These are phyloP conservation scores for Helotiales sp. DNA, from an alignment of 2,329 filamentous ascomycete species.

Conservation along the genomic window DNA sequence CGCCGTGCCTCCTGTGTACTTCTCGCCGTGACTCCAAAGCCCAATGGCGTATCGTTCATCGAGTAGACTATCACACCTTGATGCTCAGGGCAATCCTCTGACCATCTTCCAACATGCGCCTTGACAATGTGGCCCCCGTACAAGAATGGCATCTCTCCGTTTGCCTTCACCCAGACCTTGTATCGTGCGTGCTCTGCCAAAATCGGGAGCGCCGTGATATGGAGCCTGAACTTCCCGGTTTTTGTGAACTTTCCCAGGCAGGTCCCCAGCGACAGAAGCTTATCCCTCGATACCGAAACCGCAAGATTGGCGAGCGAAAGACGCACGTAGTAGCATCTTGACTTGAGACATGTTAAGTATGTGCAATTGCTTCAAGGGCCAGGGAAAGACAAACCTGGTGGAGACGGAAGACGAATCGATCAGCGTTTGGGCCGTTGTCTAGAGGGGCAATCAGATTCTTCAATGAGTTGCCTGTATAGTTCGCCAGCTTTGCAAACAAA, in stretches of 20 bases:
- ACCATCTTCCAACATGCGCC: conserved; percentile 78
- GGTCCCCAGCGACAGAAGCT: conserved; percentile 84
- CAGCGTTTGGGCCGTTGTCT: conserved; percentile 68
- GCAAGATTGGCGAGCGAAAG: conserved; percentile 90
- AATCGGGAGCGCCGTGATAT: conserved; percentile 85
- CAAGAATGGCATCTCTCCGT: conserved; percentile 96
- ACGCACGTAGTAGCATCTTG: conserved; percentile 85
- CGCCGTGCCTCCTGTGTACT: conserved; percentile 82
- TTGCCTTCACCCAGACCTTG: conserved; percentile 96
- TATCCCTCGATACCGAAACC: conserved; percentile 80
- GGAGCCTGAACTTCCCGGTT: conserved; percentile 91
- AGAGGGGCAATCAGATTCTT: conserved; percentile 82
- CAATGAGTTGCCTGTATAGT: conserved; percentile 87
- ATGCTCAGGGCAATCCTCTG: conserved; percentile 91
- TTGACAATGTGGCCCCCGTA: conserved; percentile 92
- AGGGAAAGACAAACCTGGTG: conserved; percentile 59
- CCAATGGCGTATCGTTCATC: conserved; percentile 93
- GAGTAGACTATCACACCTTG: conserved; percentile 87
- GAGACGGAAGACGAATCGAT: conserved; percentile 85
- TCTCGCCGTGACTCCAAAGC: conserved; percentile 90
- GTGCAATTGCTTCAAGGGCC: conserved; percentile 36
- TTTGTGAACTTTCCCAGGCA: conserved; percentile 96
- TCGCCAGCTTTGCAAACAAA: conserved; percentile 89
- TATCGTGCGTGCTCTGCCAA: conserved; percentile 91
- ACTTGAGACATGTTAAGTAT: not conserved